Evolutionary conservation across 78 protist genomes (phyloP).

Genomic region (Protostelium mycophagum): DNA sequence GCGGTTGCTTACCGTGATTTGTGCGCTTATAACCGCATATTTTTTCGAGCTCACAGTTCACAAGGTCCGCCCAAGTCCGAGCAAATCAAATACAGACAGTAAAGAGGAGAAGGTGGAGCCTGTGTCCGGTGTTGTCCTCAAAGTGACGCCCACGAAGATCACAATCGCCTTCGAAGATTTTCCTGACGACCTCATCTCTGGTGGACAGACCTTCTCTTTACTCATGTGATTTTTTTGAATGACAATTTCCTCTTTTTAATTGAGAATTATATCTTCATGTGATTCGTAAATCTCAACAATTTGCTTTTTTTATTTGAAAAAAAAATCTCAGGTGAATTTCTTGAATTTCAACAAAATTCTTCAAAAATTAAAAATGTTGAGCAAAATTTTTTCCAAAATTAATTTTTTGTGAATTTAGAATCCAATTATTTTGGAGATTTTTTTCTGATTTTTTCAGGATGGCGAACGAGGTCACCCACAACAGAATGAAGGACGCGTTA

Average conservation of each 20-base stretch:
- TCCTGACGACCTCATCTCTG: neutral
- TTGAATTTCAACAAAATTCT: no score
- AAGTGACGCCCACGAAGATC: slow-evolving; percentile 18
- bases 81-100: no score
- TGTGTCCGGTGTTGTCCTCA: slow-evolving; percentile 24
- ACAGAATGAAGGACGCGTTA: slow-evolving; percentile 33
- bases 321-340: no score
- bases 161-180: slow-evolving; percentile 26
- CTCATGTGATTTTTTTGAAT: neutral
- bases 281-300: neutral
- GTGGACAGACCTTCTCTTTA: slow-evolving; percentile 1
- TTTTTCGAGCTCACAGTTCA: no score
- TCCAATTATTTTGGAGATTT: neutral
- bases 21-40: no score
- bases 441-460: neutral
- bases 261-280: neutral
- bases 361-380: no score
- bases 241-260: neutral
- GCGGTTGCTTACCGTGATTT: no score
- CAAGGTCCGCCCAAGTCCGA: no score
- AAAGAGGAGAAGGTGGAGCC: no score
- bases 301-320: slow-evolving; percentile 30
- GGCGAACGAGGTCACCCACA: slow-evolving; percentile 69
- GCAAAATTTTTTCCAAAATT: no score
- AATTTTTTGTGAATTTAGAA: no score